These are phyloP conservation scores for Gamsiella multidivaricata DNA, from an alignment of 192 early-diverging fungal species.

Conservation along the genomic window DNA sequence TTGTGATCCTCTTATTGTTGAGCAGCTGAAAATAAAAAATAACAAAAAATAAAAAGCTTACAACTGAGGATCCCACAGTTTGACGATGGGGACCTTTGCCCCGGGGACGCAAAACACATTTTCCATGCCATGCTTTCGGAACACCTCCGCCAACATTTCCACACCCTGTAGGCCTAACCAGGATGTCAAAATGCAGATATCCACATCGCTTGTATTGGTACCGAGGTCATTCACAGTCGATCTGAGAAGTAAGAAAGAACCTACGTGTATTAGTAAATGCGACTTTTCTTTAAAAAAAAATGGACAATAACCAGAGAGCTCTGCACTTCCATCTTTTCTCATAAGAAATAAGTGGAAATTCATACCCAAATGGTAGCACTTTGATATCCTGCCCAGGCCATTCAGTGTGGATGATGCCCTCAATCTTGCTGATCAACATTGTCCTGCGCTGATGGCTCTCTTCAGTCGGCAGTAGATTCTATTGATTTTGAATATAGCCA, in stretches of 20 bases:
- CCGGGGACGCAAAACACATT: conserved; percentile 79
- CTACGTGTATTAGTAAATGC: not conserved
- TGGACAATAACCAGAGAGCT: no score
- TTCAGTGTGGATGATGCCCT: conserved; percentile 26
- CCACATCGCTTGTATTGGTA: conserved; percentile 86
- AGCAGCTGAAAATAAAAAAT: no score
- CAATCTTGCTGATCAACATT: conserved; percentile 35
- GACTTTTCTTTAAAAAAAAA: no score
- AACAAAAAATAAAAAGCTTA: conserved; percentile 2
- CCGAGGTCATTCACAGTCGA: conserved; percentile 92
- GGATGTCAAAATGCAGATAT: conserved; percentile 92
- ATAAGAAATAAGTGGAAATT: not conserved
- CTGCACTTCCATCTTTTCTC: no score
- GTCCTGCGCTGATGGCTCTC: conserved; percentile 45
- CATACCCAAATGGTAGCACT: conserved; percentile 44
- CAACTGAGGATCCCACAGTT: conserved; percentile 87
- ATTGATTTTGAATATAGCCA: not conserved
- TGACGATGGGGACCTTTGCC: conserved; percentile 95
- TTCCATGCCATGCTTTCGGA: conserved; percentile 86
- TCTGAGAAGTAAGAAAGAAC: conserved; percentile 50
- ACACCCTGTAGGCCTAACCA: conserved; percentile 85
- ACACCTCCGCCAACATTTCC: conserved; percentile 74
- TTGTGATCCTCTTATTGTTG: no score
- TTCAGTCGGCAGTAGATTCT: conserved; percentile 39
- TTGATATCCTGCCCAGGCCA: conserved; percentile 50